These are phyloP conservation scores for Ceriops zippeliana DNA, from an alignment of 345 rosid species.

Conservation along the genomic window DNA sequence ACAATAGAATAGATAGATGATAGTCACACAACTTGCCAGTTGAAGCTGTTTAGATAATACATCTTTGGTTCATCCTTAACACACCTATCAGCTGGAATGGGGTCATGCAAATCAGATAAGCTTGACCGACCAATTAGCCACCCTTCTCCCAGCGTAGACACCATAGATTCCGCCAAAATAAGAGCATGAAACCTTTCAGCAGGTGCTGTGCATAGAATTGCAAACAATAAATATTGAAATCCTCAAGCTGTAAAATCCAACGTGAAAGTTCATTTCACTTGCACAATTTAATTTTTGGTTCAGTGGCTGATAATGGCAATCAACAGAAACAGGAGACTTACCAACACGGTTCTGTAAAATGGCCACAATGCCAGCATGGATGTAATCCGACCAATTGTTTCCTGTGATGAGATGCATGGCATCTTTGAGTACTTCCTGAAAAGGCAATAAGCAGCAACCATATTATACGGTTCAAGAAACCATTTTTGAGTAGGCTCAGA, in stretches of 20 bases:
- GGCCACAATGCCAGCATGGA: slow-evolving; percentile 64
- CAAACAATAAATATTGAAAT: not conserved
- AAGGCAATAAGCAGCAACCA: slow-evolving; percentile 8
- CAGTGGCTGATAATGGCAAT: too few species aligned
- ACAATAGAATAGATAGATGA: slow-evolving; percentile 15
- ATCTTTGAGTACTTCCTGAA: slow-evolving; percentile 59
- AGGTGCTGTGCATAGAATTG: slow-evolving; percentile 53
- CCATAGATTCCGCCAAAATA: slow-evolving; percentile 69
- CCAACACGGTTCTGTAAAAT: slow-evolving; percentile 88
- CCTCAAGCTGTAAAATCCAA: not conserved
- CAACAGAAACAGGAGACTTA: slow-evolving; percentile 26
- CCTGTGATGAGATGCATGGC: slow-evolving; percentile 46
- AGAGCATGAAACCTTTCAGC: slow-evolving; percentile 76
- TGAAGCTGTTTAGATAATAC: not conserved
- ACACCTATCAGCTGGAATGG: slow-evolving; percentile 65
- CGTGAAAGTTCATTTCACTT: too few species aligned
- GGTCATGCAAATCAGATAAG: slow-evolving; percentile 46
- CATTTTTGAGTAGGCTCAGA: not conserved
- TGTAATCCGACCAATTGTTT: slow-evolving; percentile 55
- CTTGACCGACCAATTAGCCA: slow-evolving; percentile 65
- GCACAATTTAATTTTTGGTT: too few species aligned
- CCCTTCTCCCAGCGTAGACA: slow-evolving; percentile 57
- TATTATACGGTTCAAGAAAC: slow-evolving; percentile 1
- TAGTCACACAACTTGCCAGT: not conserved
- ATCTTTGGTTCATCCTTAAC: not conserved